Base-by-base conservation (phyloP, 139 green algal species). In the Tetradesmus lagerheimii region DNA sequence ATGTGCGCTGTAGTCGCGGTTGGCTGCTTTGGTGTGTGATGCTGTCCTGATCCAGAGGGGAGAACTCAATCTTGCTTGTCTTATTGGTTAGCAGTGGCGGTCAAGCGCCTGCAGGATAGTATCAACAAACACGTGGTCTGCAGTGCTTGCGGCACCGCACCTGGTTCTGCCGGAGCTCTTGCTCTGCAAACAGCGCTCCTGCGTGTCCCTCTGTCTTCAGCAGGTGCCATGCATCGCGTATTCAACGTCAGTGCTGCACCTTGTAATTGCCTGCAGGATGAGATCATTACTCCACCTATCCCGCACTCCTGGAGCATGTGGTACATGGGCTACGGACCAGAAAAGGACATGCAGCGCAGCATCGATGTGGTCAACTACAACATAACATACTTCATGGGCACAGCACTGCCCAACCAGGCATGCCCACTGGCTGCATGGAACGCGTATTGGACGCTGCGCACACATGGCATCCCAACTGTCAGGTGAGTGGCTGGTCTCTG, bases 251-350 rank as follows among this genome's bases (percentile, higher is more conserved):
- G n/a, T n/a, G n/a, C n/a, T n/a, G n/a, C n/a, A n/a, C n/a, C n/a
- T 20, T 80, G 74, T 76, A 20, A 43, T 29, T 34, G n/a, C 23
- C 4, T 64, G 43, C 86, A 90, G 77, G 87, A 90, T 71, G 87
- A 90, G 78, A 34, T 90, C 41, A 80, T 90, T 27, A 90, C 87
- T 0, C 87, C 87, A 2, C 87, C 87, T n/a, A 66, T 90, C 77
- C 87, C 87, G 23, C 41, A 85, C 14, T 86, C 87, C 23, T 90
- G 87, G 87, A 81, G 66, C 66, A 90, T 86, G 87, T 90, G 77
- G 76, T 80, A 50, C 50, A 90, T 90, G 87, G 87, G 87, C 35
- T 86, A 87, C 31, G 87, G 77, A 8, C 87, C 87, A 16, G 18
- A 18, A 8, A 34, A 87, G 2, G 0, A 62, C 15, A 2, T 90